Conservation (phyloP, 805 yeast genomes). For the Priceomyces haplophilus region DNA sequence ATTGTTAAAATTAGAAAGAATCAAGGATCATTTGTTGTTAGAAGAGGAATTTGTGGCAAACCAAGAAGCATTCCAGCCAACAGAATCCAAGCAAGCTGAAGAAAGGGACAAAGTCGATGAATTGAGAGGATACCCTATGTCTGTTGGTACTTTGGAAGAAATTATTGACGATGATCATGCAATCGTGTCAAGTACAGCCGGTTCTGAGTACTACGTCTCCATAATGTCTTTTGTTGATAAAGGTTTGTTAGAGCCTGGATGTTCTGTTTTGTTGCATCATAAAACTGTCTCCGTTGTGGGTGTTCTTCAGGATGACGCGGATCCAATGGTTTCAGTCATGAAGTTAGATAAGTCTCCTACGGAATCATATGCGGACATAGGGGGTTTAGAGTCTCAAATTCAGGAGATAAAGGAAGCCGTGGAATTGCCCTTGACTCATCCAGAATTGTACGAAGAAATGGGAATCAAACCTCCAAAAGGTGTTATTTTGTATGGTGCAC, state of each 20-base stretch:
- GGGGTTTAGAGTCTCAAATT: slow-evolving; percentile 92
- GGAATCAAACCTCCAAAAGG: slow-evolving; percentile 99
- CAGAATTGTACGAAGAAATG: slow-evolving; percentile 96
- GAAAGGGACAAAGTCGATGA: slow-evolving; percentile 95
- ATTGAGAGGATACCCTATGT: slow-evolving; percentile 93
- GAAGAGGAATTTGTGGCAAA: slow-evolving; percentile 96
- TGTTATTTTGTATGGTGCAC: slow-evolving; percentile 94
- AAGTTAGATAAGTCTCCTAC: slow-evolving; percentile 97
- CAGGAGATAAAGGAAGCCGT: slow-evolving; percentile 98
- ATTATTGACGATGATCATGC: slow-evolving; percentile 99
- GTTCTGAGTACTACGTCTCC: slow-evolving; percentile 96
- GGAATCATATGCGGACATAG: slow-evolving; percentile 94
- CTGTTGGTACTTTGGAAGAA: slow-evolving; percentile 94
- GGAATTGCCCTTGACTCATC: slow-evolving; percentile 92
- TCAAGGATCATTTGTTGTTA: slow-evolving; percentile 89
- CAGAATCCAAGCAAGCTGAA: slow-evolving; percentile 94
- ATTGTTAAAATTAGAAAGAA: slow-evolving; percentile 87
- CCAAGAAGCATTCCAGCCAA: slow-evolving; percentile 91
- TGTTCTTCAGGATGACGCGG: slow-evolving; percentile 96
- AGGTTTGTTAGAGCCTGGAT: slow-evolving; percentile 93
- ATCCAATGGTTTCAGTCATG: slow-evolving; percentile 97
- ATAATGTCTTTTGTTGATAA: slow-evolving; percentile 96
- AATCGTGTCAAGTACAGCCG: slow-evolving; percentile 91
- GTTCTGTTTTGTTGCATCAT: slow-evolving; percentile 92
- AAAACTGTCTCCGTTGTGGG: slow-evolving; percentile 97